Conservation (phyloP, 2,329 filamentous ascomycete genomes). For the Fusarium sp. region DNA sequence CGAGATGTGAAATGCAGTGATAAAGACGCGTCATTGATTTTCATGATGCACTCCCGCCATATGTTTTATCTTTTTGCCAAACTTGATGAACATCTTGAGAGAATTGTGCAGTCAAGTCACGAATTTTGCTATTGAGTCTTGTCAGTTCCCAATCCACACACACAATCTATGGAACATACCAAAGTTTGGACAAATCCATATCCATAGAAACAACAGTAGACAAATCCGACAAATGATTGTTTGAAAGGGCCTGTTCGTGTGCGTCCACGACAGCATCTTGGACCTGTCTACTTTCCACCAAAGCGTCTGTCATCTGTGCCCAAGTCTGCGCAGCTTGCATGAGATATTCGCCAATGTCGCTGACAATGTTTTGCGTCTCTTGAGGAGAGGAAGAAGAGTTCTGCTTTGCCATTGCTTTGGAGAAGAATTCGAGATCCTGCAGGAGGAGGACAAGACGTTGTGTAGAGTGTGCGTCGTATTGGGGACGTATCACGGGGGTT, state of each 20-base stretch:
- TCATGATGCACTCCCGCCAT: slow-evolving; percentile 7
- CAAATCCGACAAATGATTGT: slow-evolving; percentile 49
- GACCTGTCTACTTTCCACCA: slow-evolving; percentile 51
- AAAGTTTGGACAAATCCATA: slow-evolving; percentile 42
- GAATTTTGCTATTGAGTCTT: slow-evolving; percentile 30
- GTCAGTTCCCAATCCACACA: not conserved
- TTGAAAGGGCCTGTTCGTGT: slow-evolving; percentile 46
- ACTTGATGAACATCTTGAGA: slow-evolving; percentile 36
- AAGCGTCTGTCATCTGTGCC: slow-evolving; percentile 50
- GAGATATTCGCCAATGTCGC: slow-evolving; percentile 54
- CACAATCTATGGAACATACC: slow-evolving; percentile 5
- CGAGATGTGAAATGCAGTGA: not conserved
- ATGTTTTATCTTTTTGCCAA: slow-evolving; percentile 21
- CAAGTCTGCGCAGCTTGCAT: slow-evolving; percentile 50
- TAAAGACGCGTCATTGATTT: not conserved
- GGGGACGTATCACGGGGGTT: slow-evolving; percentile 7
- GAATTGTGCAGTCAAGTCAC: slow-evolving; percentile 39
- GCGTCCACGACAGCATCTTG: slow-evolving; percentile 45
- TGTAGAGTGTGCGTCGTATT: slow-evolving; percentile 29
- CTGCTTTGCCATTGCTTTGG: slow-evolving; percentile 31
- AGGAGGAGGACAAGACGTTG: slow-evolving; percentile 30
- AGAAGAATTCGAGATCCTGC: slow-evolving; percentile 22
- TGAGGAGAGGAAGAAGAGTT: not conserved
- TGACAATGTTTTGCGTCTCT: slow-evolving; percentile 45
- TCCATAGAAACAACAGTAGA: slow-evolving; percentile 50